Evolutionary conservation across 2,329 filamentous ascomycete species (phyloP).

Genomic region (Tympanopsis confertula): DNA sequence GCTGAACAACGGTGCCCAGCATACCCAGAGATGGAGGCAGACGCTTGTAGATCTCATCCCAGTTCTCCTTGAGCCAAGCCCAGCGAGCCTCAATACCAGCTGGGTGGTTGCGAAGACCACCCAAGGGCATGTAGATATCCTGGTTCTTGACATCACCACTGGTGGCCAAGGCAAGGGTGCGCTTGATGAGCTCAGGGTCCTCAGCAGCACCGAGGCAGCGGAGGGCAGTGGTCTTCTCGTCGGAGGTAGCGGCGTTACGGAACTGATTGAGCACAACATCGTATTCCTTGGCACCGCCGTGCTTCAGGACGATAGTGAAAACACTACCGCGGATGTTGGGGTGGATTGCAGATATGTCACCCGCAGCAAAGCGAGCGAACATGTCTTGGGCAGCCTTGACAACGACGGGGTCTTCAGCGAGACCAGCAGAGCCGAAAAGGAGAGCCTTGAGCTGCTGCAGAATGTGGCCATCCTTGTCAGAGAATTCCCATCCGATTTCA

Average conservation of each 20-base stretch:
- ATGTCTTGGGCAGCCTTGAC: conserved; percentile 76
- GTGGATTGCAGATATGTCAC: conserved; percentile 73
- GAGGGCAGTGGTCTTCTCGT: conserved; percentile 85
- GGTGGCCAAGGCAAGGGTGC: conserved; percentile 64
- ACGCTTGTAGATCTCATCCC: conserved; percentile 71
- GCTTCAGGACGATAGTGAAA: conserved; percentile 71
- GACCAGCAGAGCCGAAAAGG: conserved; percentile 74
- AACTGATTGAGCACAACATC: conserved; percentile 67
- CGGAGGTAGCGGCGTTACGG: conserved; percentile 62
- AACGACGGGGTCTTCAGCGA: conserved; percentile 67
- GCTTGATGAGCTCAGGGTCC: conserved; percentile 68
- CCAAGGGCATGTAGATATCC: conserved; percentile 82
- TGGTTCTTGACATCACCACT: conserved; percentile 81
- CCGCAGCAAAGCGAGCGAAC: conserved; percentile 73
- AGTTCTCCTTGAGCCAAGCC: conserved; percentile 75
- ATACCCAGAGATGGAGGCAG: conserved; percentile 80
- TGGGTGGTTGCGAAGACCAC: conserved; percentile 64
- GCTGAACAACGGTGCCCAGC: conserved; percentile 71
- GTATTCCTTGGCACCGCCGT: conserved; percentile 69
- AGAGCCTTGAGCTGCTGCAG: conserved; percentile 90
- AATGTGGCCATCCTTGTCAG: conserved; percentile 73
- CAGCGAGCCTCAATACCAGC: conserved; percentile 73
- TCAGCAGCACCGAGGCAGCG: conserved; percentile 71
- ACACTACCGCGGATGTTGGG: conserved; percentile 83
- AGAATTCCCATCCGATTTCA: conserved; percentile 79